Base-by-base conservation (phyloP, 83 land plant genomes). In the Diphasiastrum complanatum region DNA sequence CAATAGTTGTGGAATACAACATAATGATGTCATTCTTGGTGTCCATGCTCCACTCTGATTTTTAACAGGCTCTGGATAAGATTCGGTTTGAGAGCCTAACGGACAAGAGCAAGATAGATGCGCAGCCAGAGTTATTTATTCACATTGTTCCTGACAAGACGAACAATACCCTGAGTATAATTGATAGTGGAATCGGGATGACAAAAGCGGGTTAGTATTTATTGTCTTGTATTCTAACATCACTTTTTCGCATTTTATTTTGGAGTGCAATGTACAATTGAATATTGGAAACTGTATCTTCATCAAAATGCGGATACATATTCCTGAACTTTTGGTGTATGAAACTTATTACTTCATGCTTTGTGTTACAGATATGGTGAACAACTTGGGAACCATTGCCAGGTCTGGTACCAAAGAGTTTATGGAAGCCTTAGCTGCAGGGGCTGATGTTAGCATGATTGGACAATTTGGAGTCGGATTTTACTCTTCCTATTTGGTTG, bases 311-410 rank as follows among this genome's bases (percentile, higher is more conserved):
- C n/a, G n/a, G n/a, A n/a, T n/a, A n/a, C n/a, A n/a, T n/a, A n/a
- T n/a, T n/a, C n/a, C n/a, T n/a, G n/a, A n/a, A n/a, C n/a, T n/a
- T n/a, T n/a, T n/a, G n/a, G n/a, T n/a, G n/a, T n/a, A n/a, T n/a
- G n/a, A n/a, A n/a, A n/a, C n/a, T n/a, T n/a, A n/a, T n/a, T n/a
- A n/a, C n/a, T n/a, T n/a, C n/a, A n/a, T n/a, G 22, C 19, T 62
- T 3, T 6, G 33, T 31, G 14, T 16, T 14, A 14, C 66, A 79
- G 84, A 78, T 23, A 53, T 81, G 64, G 84, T 81, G 16, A 78
- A 78, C 70, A 81, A 81, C n/a, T 45, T 81, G n/a, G 84, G 84
- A 32, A 81, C 84, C 61, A 81, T 81, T 63, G 84, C 85, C 23
- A 61, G 82, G 33, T 81, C 83, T 31, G 85, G 85, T 0, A 81